Percentiles rank a stretch among this genome's conserved stretches.
These are phyloP conservation scores for Capsicum rhomboideum DNA, from an alignment of 257 asterid species.

Conservation along the genomic window DNA sequence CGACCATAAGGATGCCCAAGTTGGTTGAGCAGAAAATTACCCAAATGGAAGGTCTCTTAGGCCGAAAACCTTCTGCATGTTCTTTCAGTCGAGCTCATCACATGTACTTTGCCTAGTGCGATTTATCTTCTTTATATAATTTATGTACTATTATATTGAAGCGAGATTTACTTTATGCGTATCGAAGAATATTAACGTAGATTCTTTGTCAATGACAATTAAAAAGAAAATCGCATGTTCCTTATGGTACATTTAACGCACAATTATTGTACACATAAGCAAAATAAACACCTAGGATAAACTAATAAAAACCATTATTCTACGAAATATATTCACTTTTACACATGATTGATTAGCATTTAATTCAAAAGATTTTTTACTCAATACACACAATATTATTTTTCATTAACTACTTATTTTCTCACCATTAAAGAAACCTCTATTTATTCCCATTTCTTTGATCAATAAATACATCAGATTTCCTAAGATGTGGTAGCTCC, in stretches of 20 bases:
- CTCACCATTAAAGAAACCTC: not conserved
- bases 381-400: not conserved
- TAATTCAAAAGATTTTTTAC: not conserved
- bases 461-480: not conserved
- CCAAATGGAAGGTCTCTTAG: too few species aligned
- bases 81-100: too few species aligned
- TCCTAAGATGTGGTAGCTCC: not conserved
- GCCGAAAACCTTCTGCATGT: too few species aligned
- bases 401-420: not conserved
- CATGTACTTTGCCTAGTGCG: too few species aligned
- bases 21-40: too few species aligned
- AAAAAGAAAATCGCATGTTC: not conserved
- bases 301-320: not conserved
- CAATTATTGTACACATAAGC: not conserved
- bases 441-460: not conserved
- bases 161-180: too few species aligned
- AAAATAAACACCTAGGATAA: not conserved
- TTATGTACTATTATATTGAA: too few species aligned
- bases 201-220: too few species aligned
- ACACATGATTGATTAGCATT: not conserved
- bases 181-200: too few species aligned
- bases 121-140: too few species aligned
- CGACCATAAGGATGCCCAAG: too few species aligned
- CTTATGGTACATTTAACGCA: not conserved
- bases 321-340: not conserved